Evolutionary conservation across 768 basidiomycete species (phyloP).

Genomic region (Mycena vitilis): DNA sequence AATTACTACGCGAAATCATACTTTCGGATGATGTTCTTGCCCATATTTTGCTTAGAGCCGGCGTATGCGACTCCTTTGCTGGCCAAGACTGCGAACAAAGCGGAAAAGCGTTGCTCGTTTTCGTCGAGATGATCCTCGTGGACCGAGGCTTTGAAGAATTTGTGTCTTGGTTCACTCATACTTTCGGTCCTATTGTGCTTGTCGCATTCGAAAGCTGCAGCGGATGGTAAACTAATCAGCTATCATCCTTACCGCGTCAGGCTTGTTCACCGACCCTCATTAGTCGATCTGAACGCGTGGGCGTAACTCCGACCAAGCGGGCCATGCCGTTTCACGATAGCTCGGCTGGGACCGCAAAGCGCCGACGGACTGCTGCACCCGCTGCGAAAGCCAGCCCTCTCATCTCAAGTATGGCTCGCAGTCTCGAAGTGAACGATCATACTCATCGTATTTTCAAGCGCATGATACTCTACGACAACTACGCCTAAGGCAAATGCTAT

Average conservation of each 20-base stretch:
- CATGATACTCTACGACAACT: slow-evolving; percentile 16
- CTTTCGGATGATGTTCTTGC: slow-evolving; percentile 24
- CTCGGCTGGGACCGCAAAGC: slow-evolving; percentile 6
- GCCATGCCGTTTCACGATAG: neutral
- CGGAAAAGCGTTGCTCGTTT: slow-evolving; percentile 20
- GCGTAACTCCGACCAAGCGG: slow-evolving; percentile 10
- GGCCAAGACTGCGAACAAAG: slow-evolving; percentile 12
- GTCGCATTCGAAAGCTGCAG: slow-evolving; percentile 9
- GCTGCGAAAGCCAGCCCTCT: neutral
- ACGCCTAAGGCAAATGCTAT: slow-evolving; percentile 19
- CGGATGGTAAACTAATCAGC: neutral
- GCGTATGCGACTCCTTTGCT: slow-evolving; percentile 14
- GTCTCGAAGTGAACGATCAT: neutral
- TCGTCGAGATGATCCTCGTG: slow-evolving; percentile 25
- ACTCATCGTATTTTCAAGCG: slow-evolving; percentile 5
- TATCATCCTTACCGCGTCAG: neutral
- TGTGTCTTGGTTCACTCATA: slow-evolving; percentile 20
- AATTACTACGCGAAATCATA: slow-evolving; percentile 20
- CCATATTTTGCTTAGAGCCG: slow-evolving; percentile 14
- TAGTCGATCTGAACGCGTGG: neutral
- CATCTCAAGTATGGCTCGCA: slow-evolving; percentile 2
- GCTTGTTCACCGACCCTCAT: neutral
- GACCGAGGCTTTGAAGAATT: slow-evolving; percentile 24
- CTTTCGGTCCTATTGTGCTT: slow-evolving; percentile 24
- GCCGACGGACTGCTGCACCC: slow-evolving; percentile 4